phyloP scores from a whole-genome alignment of 2,329 filamentous ascomycete species.

The Arthrinium puccinioides region DNA sequence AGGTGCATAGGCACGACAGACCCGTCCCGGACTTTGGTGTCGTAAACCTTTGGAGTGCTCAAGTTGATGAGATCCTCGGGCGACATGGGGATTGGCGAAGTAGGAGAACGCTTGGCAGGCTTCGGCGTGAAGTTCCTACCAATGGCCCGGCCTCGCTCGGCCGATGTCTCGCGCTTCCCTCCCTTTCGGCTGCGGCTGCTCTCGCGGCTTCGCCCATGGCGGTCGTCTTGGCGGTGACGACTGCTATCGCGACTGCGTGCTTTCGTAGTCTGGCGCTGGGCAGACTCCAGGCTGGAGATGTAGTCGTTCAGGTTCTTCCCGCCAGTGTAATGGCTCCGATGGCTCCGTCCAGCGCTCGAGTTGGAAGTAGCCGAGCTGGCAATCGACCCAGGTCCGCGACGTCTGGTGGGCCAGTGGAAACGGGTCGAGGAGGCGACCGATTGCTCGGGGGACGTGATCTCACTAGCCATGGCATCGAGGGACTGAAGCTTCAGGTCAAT shows the following conservation, averaged over 20 bases:
- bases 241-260: slow-evolving; percentile 49
- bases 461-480: slow-evolving; percentile 41
- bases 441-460: slow-evolving; percentile 49
- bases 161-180: slow-evolving; percentile 53
- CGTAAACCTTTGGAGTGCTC: slow-evolving; percentile 35
- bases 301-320: slow-evolving; percentile 71
- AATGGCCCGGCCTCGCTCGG: slow-evolving; percentile 61
- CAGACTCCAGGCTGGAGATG: slow-evolving; percentile 77
- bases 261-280: slow-evolving; percentile 53
- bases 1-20: slow-evolving; percentile 17
- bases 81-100: slow-evolving; percentile 90
- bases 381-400: slow-evolving; percentile 47
- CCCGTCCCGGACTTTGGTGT: slow-evolving; percentile 15
- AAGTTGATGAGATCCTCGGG: slow-evolving; percentile 72
- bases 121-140: slow-evolving; percentile 58
- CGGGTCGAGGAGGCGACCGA: slow-evolving; percentile 46
- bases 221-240: slow-evolving; percentile 35
- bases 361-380: slow-evolving; percentile 50
- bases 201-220: slow-evolving; percentile 33
- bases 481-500: slow-evolving; percentile 57
- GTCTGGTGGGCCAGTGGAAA: slow-evolving; percentile 47
- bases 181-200: slow-evolving; percentile 42
- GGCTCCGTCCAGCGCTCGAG: slow-evolving; percentile 41
- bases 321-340: slow-evolving; percentile 45
- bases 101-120: slow-evolving; percentile 77